Evolutionary conservation across 2,329 filamentous ascomycete genomes (phyloP), one percentile per base, ranked within the genome.

Genomic region (Talaromyces albobiverticillius): DNA sequence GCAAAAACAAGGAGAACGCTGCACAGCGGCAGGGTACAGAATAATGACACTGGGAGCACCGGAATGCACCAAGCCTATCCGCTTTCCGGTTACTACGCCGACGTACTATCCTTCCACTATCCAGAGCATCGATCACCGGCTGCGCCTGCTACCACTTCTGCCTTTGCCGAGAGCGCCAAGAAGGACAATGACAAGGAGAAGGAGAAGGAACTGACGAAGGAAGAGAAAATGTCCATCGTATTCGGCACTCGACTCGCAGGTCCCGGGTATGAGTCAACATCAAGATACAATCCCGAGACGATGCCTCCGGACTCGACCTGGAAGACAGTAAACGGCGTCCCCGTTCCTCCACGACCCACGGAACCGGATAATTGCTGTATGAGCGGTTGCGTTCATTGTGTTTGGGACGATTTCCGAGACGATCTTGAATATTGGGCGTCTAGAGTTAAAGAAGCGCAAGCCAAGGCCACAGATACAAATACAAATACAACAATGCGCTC

Each of bases 281-380:
- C 34, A 40, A 80, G 83, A 38, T 74, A 72, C 53, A 68, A 69
- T 38, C 72, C 84, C 5, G 79, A 78, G 3, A 78, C 82, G 42
- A 79, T 84, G 32, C 75, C 83, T 11, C 75, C 79, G 13, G 78
- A 82, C 57, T 84, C 84, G 47, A 82, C 77, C 8, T 77, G 84
- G 57, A 71, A 67, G 53, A 75, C 70, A 1, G 78, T 96, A 53
- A 91, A 89, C 1, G 93, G 92, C 3, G 82, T 97, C 1, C 73
- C 84, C 16, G 87, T 97, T 4, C 94, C 94, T 2, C 92, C 91
- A 0, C 82, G 83, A 46, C 94, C 94, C 1, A 81, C 84, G 46
- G 93, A 99, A 72, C 94, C 94, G 3, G 94, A 97, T 65, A 96
- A 99, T 68, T 99, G 94, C 80, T 99, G 94, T 74, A 99, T 99